Percentiles rank a stretch among this genome's conserved stretches.
These are phyloP conservation scores for Rhodosporidiobolus odoratus DNA, from an alignment of 768 basidiomycete genomes.

Conservation along the genomic window DNA sequence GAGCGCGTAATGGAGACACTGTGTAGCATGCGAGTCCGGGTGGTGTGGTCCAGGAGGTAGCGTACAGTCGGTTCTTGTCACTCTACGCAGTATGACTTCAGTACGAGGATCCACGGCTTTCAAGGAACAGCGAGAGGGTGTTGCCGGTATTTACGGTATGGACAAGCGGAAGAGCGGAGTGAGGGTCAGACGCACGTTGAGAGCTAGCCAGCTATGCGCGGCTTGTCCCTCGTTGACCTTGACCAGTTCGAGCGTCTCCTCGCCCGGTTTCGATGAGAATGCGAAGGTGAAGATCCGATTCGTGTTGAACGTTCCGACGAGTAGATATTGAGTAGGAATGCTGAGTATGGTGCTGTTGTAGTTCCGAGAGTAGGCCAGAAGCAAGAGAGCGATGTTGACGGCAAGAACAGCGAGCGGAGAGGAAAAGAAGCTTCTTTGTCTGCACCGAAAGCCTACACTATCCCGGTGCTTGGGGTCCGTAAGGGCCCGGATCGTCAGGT, in stretches of 20 bases:
- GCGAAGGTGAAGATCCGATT: constrained; percentile 31
- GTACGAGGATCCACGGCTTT: background rate
- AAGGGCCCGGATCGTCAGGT: too few species aligned
- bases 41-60: constrained; percentile 41
- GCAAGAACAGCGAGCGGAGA: too few species aligned
- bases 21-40: constrained; percentile 40
- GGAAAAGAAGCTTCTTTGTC: too few species aligned
- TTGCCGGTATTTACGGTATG: background rate
- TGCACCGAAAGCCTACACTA: too few species aligned
- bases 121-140: background rate
- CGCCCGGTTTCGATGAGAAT: background rate
- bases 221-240: constrained; percentile 23
- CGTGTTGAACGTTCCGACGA: constrained; percentile 41
- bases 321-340: constrained; percentile 24
- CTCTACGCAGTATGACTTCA: background rate
- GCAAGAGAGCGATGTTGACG: background rate
- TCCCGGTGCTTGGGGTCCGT: too few species aligned
- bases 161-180: background rate
- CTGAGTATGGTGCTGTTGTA: background rate
- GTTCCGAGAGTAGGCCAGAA: background rate
- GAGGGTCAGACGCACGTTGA: constrained; percentile 20
- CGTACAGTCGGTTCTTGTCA: constrained; percentile 32
- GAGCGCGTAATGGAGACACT: background rate
- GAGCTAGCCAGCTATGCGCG: constrained; percentile 38
- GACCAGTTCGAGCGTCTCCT: constrained; percentile 11